phyloP scores from a whole-genome alignment of 495 filamentous ascomycete species.

The Melanomma pulvis-pyrius region DNA sequence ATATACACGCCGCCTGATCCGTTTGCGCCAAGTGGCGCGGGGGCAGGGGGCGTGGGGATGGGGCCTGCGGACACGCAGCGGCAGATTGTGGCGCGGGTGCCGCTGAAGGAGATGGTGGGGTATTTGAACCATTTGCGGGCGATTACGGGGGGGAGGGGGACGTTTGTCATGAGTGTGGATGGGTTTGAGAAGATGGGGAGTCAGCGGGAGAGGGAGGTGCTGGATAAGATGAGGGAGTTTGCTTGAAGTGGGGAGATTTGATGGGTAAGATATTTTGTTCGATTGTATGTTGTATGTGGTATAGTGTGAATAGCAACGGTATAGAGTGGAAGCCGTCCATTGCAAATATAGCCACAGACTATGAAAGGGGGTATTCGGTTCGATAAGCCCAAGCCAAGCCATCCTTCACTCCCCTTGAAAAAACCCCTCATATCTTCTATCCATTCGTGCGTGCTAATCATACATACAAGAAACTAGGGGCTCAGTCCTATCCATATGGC shows the following conservation, averaged over 20 bases:
- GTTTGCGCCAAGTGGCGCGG: constrained; percentile 53
- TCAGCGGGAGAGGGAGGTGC: constrained; percentile 60
- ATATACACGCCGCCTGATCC: constrained; percentile 87
- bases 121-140: constrained; percentile 89
- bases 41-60: background rate
- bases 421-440: no score
- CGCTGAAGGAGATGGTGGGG: constrained; percentile 94
- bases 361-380: no score
- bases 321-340: no score
- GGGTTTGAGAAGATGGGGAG: constrained; percentile 83
- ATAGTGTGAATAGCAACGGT: no score
- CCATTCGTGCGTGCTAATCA: no score
- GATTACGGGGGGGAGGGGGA: constrained; percentile 84
- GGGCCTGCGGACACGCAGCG: constrained; percentile 45
- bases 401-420: no score
- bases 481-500: no score
- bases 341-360: no score
- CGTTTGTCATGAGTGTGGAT: constrained; percentile 90
- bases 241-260: background rate
- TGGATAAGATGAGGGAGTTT: constrained; percentile 54
- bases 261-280: no score
- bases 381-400: no score
- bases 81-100: constrained; percentile 80
- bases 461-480: no score
- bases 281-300: no score